phyloP scores from a whole-genome alignment of 2,329 filamentous ascomycete species.

The Penicillium oxalicum region DNA sequence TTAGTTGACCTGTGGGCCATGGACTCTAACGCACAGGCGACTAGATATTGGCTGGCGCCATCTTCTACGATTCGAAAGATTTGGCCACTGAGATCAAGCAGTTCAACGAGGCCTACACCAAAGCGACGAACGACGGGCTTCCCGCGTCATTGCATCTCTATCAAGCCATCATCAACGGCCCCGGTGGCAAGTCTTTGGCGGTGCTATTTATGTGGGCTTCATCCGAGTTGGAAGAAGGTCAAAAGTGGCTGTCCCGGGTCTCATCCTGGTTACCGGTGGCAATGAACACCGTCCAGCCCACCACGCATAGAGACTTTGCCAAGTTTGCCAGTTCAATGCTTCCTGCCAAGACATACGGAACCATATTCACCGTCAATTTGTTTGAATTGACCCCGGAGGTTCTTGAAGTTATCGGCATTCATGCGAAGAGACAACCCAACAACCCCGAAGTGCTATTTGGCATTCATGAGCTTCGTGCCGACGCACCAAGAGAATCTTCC shows the following conservation, averaged over 20 bases:
- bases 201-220: conserved; percentile 31
- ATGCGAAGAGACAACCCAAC: conserved; percentile 15
- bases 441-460: conserved; percentile 24
- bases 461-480: conserved; percentile 24
- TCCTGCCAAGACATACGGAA: conserved; percentile 6
- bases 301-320: conserved; percentile 9
- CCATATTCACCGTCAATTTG: conserved; percentile 17
- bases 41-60: conserved; percentile 24
- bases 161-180: conserved; percentile 27
- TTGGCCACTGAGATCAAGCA: conserved; percentile 20
- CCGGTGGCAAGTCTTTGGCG: conserved; percentile 24
- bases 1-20: not conserved
- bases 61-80: conserved; percentile 31
- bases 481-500: conserved; percentile 14
- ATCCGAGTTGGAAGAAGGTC: conserved; percentile 26
- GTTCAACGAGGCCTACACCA: conserved; percentile 21
- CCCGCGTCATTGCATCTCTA: conserved; percentile 17
- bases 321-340: conserved; percentile 18
- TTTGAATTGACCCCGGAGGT: conserved; percentile 22
- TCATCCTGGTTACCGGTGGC: conserved; percentile 22
- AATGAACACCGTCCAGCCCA: conserved; percentile 23
- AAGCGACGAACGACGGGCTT: conserved; percentile 17
- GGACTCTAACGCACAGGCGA: not conserved
- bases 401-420: conserved; percentile 21
- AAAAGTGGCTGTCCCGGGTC: conserved; percentile 25